Evolutionary conservation across 495 filamentous ascomycete species (phyloP), one percentile per base, ranked within the genome.

Genomic region (Talaromyces wortmannii): DNA sequence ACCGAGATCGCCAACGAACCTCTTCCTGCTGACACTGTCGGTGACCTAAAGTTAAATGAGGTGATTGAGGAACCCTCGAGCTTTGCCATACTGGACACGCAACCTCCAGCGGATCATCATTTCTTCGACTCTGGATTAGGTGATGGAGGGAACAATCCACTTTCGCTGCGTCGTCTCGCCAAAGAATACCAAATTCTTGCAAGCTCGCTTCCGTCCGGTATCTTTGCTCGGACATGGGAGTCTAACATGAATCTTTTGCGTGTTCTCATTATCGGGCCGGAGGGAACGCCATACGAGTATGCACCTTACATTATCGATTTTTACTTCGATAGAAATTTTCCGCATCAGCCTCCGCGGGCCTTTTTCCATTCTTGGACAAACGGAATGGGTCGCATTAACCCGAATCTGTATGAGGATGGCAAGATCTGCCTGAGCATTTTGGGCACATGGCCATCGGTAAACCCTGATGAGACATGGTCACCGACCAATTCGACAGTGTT

Each of bases 321-420:
- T 31, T 64, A 78, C 50, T 72, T 84, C 45, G 58, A 60, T 6
- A 40, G 61, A 1, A 53, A 60, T 6, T 86, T 81, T 59, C 82
- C 82, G 2, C 55, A 59, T 12, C 52, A 58, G 0, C 77, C 82
- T 6, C 83, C 83, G 0, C 48, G 62, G 5, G 70, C 72, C 2
- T 77, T 71, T 61, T 86, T 86, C 58, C 81, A 86, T 60, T 78
- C 74, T 23, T 85, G 82, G 81, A 77, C 75, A 0, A 60, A 69
- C 42, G 71, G 74, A 4, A 55, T 71, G 7, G 82, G 79, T 2
- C 66, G 70, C 12, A 70, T 85, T 36, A 86, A 86, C 60, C 83
- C 83, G 1, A 86, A 86, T 58, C 61, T 86, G 5, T 84, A 84
- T 58, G 80, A 84, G 58, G 74, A 85, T 59, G 81, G 83, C 12